Conservation (phyloP, 805 yeast species). For the Maudiozyma barnettii region DNA sequence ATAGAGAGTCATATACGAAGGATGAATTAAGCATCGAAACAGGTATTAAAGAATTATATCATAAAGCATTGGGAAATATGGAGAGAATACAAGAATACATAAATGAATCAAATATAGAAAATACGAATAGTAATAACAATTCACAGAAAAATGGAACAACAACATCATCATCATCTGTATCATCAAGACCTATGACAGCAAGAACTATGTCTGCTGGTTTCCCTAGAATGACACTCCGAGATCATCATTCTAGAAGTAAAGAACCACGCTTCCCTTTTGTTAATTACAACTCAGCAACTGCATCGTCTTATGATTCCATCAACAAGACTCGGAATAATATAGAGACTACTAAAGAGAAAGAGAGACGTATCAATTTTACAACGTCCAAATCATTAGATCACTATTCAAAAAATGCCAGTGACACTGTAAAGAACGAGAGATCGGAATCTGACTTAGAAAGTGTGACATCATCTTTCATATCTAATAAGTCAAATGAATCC, state of each 20-base stretch:
- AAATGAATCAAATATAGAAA: neutral
- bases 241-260: conserved; percentile 4
- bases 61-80: conserved; percentile 32
- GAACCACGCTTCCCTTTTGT: neutral
- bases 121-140: too few relatives aligned
- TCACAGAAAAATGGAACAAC: conserved; percentile 10
- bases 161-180: conserved; percentile 8
- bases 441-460: neutral
- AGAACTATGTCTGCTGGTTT: conserved; percentile 10
- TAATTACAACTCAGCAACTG: conserved; percentile 1
- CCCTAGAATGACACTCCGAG: conserved; percentile 25
- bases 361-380: conserved; percentile 16
- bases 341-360: neutral
- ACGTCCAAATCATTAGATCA: conserved; percentile 21
- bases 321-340: neutral
- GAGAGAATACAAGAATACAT: conserved; percentile 26
- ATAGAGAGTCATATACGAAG: conserved; percentile 29
- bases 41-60: conserved; percentile 31
- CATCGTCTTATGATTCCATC: neutral
- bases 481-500: neutral
- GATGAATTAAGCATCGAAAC: conserved; percentile 39
- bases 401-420: neutral
- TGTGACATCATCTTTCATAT: neutral
- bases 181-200: conserved; percentile 7
- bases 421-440: neutral